Evolutionary conservation across 192 early-diverging fungal species (phyloP), one percentile per base, ranked within the genome.

Genomic region (Gonapodya sp.): DNA sequence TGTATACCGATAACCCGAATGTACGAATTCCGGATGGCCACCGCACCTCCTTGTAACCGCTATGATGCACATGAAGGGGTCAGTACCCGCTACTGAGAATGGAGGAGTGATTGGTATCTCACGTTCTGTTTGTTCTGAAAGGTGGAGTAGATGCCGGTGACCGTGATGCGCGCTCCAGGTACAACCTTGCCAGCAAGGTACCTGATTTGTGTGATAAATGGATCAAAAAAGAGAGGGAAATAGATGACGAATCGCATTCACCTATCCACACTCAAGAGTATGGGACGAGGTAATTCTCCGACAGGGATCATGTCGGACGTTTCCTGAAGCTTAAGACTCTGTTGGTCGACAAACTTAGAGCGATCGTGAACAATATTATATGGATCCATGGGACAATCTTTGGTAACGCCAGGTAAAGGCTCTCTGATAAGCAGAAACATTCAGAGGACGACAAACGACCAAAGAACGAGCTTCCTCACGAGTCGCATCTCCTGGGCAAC

Each of bases 311-410:
- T 93, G 78, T 97, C 98, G 8, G 96, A 95, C 18, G 95, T 91
- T 85, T 99, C 98, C 84, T 99, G 98, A 79, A 99, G 89, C 86
- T 99, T 99, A 80, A 99, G 88, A 1, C 92, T 92, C 87, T 99
- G 98, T 84, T 96, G 94, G 88, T 99, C 98, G 34, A 98, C 93
- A 87, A 97, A 99, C 82, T 86, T 90, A 84, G 93, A 97, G 83
- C 96, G 96, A 88, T 99, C 96, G 81, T 97, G 96, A 36, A 96
- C 90, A 74, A 99, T 93, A 34, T 96, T 87, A 84, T 92, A 99
- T 33, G 98, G 96, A 80, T 99, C 98, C 80, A 99, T 79, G 0
- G 91, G 91, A 81, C 93, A 94, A 73, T 92, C 88, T 84, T 85
- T 83, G 78, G 91, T 84, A 89, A 73, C 86, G 84, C 73, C 89